Evolutionary conservation across 1,284 basidiomycete species (phyloP).

Genomic region (Mixia osmundae): DNA sequence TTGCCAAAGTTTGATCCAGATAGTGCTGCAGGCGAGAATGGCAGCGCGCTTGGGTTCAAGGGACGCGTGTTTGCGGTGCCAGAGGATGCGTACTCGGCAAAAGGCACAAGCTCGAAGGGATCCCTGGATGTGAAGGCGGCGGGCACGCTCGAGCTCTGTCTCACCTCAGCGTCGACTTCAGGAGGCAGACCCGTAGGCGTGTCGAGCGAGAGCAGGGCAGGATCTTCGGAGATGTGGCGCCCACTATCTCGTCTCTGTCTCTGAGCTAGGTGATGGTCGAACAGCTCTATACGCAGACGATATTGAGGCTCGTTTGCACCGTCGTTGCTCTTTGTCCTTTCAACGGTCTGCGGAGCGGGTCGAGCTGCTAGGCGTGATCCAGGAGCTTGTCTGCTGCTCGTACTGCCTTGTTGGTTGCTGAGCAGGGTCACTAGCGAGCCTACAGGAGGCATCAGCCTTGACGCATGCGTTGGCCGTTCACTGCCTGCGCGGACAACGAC

Average conservation of each 20-base stretch:
- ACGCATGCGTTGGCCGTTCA: too few species aligned
- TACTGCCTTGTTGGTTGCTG: too few species aligned
- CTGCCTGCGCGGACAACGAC: too few species aligned
- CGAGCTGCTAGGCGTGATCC: too few species aligned
- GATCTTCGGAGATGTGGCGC: background rate
- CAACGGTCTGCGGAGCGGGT: too few species aligned
- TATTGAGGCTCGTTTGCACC: too few species aligned
- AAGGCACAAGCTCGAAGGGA: background rate
- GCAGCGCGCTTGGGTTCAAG: conserved; percentile 1
- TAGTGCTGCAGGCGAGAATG: background rate
- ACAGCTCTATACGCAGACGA: background rate
- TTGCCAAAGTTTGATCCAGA: background rate
- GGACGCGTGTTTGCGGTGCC: background rate
- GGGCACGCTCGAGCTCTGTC: conserved; percentile 1
- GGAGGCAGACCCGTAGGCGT: conserved; percentile 13
- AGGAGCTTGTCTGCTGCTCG: too few species aligned
- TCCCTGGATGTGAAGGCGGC: background rate
- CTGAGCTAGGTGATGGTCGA: background rate
- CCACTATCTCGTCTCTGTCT: background rate
- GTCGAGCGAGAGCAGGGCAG: conserved; percentile 4
- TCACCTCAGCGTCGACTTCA: conserved; percentile 10
- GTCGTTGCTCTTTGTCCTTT: too few species aligned
- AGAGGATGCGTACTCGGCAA: background rate
- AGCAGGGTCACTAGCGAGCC: too few species aligned
- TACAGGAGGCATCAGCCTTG: too few species aligned